Conservation (phyloP, 495 filamentous ascomycete genomes). For the Penicillium flavigenum region DNA sequence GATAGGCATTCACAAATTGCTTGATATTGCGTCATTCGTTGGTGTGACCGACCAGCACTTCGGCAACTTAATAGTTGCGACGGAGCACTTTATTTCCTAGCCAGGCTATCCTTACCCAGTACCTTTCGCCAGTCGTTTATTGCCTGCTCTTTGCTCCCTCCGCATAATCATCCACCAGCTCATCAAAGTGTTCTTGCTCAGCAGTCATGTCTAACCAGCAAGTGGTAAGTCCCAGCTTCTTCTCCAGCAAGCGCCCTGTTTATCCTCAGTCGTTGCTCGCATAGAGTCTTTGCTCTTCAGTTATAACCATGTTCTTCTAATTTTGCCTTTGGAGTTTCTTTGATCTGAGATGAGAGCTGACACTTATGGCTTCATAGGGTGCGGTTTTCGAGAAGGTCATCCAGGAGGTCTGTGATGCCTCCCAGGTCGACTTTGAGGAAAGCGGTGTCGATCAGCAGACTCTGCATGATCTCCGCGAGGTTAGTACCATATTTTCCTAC, state of each 20-base stretch:
- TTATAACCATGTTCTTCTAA: not conserved
- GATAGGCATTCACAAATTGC: constrained; percentile 1
- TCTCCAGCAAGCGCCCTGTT: constrained; percentile 19
- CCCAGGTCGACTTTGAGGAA: constrained; percentile 94
- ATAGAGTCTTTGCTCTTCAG: not conserved
- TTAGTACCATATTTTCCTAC: constrained; percentile 46
- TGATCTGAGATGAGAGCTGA: constrained; percentile 31
- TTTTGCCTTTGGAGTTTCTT: not conserved
- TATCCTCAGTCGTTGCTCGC: constrained; percentile 19
- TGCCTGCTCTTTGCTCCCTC: not conserved
- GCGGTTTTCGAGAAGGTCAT: constrained; percentile 86
- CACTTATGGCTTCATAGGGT: constrained; percentile 55
- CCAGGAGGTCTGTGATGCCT: constrained; percentile 81
- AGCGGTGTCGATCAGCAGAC: constrained; percentile 84
- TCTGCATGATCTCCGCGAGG: constrained; percentile 78
- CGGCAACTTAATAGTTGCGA: constrained; percentile 29
- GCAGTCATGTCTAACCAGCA: constrained; percentile 60
- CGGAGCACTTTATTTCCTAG: constrained; percentile 17
- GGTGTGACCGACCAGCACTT: constrained; percentile 22
- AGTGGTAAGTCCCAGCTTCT: constrained; percentile 54
- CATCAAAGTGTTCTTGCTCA: not conserved
- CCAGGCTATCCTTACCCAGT: constrained; percentile 3
- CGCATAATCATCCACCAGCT: not conserved
- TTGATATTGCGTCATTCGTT: constrained; percentile 15
- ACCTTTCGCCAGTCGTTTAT: not conserved